These are phyloP conservation scores for Suillus placidus DNA, from an alignment of 768 basidiomycete species.

Conservation along the genomic window DNA sequence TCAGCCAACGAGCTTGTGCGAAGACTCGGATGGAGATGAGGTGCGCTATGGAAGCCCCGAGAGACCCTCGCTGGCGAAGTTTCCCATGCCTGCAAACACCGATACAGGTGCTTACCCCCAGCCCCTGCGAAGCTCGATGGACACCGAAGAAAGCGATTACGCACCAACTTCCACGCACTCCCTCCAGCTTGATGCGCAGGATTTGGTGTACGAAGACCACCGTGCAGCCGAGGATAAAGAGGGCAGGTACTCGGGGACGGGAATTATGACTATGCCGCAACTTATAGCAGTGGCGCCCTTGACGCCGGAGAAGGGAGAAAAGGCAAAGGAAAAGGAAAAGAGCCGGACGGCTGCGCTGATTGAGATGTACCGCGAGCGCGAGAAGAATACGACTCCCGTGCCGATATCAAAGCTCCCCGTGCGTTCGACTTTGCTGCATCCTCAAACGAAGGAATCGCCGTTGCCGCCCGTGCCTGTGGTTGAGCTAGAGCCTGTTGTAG, in stretches of 20 bases:
- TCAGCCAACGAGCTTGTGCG: constrained; percentile 23
- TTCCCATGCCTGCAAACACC: background rate
- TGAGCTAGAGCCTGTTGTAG: constrained; percentile 2
- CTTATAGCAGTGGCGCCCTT: constrained; percentile 16
- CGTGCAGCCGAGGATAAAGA: constrained; percentile 26
- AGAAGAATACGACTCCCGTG: constrained; percentile 42
- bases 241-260: constrained; percentile 27
- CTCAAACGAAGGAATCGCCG: constrained; percentile 14
- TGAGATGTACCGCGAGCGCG: constrained; percentile 82
- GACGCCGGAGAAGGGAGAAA: constrained; percentile 20
- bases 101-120: constrained; percentile 18
- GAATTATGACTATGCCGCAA: constrained; percentile 33
- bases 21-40: constrained; percentile 40
- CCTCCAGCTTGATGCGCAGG: constrained; percentile 32
- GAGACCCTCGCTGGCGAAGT: constrained; percentile 10
- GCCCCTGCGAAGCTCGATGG: constrained; percentile 34
- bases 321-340: constrained; percentile 34
- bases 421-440: constrained; percentile 23
- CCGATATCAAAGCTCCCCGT: constrained; percentile 40
- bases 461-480: constrained; percentile 14
- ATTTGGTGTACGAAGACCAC: constrained; percentile 28
- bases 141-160: constrained; percentile 37
- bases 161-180: constrained; percentile 31
- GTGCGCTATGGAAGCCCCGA: constrained; percentile 36
- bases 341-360: constrained; percentile 80